A percentile compares a stretch with the other conserved stretches of the same genome.
Conservation (phyloP, 2,329 filamentous ascomycete species). For the Curvularia verruculosa region DNA sequence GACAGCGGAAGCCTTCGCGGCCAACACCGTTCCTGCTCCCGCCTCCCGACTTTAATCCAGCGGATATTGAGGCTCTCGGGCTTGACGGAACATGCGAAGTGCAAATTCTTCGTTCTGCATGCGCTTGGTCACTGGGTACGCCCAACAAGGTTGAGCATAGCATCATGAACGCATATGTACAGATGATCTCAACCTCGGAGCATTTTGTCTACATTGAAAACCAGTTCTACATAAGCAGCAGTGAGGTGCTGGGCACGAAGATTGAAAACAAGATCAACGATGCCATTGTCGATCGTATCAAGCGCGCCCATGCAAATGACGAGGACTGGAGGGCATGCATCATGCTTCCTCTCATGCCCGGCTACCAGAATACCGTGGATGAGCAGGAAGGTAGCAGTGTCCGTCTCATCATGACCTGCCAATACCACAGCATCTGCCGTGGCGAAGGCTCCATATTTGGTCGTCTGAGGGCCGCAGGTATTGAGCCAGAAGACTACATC, state of each 20-base stretch:
- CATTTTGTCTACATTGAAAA: conserved; percentile 99
- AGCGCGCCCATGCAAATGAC: conserved; percentile 78
- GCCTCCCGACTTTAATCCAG: conserved; percentile 86
- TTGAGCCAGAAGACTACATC: conserved; percentile 94
- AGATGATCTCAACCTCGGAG: conserved; percentile 92
- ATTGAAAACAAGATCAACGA: conserved; percentile 95
- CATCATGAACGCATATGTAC: conserved; percentile 94
- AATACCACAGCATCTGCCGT: conserved; percentile 94
- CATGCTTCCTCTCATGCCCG: conserved; percentile 94
- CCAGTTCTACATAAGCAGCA: conserved; percentile 96
- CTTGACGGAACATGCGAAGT: conserved; percentile 95
- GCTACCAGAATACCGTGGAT: conserved; percentile 96
- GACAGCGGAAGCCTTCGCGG: conserved; percentile 88
- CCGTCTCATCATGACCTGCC: conserved; percentile 93
- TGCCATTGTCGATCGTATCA: conserved; percentile 89
- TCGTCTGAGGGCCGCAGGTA: conserved; percentile 75
- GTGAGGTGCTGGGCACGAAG: conserved; percentile 82
- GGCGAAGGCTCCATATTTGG: conserved; percentile 93
- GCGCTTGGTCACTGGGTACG: conserved; percentile 89
- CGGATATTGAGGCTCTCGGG: conserved; percentile 85
- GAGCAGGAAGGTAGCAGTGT: conserved; percentile 93
- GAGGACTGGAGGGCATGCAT: conserved; percentile 92
- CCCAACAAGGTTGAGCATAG: conserved; percentile 85
- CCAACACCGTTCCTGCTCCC: conserved; percentile 93
- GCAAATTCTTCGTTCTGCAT: conserved; percentile 90